Base-by-base conservation (phyloP, 805 yeast genomes). In the Schizosaccharomyces cryophilus region DNA sequence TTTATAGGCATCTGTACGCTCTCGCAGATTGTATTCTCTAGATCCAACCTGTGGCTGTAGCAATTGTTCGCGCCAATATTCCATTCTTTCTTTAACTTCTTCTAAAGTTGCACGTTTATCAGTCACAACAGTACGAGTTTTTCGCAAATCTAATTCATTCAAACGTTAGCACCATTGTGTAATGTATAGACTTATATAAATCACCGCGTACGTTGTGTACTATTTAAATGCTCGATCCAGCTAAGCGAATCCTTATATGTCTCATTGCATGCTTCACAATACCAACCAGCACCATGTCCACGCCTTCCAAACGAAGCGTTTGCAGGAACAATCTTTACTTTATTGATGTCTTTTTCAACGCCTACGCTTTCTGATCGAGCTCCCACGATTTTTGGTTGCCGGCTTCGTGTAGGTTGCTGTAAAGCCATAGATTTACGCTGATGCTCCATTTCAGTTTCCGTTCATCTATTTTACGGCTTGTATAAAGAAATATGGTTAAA, bases 181-280 rank as follows among this genome's bases (percentile, higher is more conserved):
- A 45, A 9, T n/a, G 6, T 45, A 45, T 5, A 2, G 13, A 5
- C 7, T 1, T n/a, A 45, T 11, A 54, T 5, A 1, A 4, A n/a
- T 54, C 21, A 54, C 21, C 7, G 19, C 61, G n/a, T 45, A 60
- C 61, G 97, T 63, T 78, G 82, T 42, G 81, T 81, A 45, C 87
- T 80, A 67, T 86, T 87, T 67, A 87, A 73, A 72, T 93, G 97
- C 68, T 89, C 94, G 3, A 87, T 76, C 68, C 82, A 81, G 64
- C 87, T 84, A 65, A 87, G 72, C 62, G 85, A 84, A 69, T 93
- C 96, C 67, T 87, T 82, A 72, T 80, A 90, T 1, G 90, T 83
- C 62, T 86, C 70, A 64, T 83, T 80, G 70, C 98, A 93, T 1
- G 79, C 70, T 11, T 83, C 85, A 71, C 98, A 93, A 66, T 78